phyloP scores from a whole-genome alignment of 2,329 filamentous ascomycete genomes.

The Aureobasidium sp. region DNA sequence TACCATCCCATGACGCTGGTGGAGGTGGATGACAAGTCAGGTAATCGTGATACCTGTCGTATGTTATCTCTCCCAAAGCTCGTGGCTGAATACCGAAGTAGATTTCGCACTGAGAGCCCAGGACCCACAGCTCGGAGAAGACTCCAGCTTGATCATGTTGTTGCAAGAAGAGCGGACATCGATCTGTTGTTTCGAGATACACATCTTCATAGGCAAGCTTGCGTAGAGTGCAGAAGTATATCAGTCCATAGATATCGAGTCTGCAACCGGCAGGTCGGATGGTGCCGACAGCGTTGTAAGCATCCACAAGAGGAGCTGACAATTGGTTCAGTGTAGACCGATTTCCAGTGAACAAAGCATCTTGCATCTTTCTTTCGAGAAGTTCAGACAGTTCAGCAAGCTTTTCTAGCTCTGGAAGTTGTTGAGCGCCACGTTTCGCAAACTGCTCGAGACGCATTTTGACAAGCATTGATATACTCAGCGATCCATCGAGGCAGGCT shows the following conservation, averaged over 20 bases:
- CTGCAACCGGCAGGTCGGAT: background rate
- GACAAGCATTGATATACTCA: slow-evolving; percentile 2
- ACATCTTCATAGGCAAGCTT: slow-evolving; percentile 52
- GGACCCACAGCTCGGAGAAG: slow-evolving; percentile 54
- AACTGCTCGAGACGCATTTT: slow-evolving; percentile 10
- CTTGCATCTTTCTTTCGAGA: slow-evolving; percentile 10
- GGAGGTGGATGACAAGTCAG: slow-evolving; percentile 12
- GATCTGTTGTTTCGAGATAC: slow-evolving; percentile 53
- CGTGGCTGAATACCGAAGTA: slow-evolving; percentile 46
- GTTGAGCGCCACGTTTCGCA: slow-evolving; percentile 7
- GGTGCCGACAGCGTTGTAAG: background rate
- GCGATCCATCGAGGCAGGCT: slow-evolving; percentile 13
- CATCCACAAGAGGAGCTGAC: slow-evolving; percentile 9
- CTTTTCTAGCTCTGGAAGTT: slow-evolving; percentile 12
- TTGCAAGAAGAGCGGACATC: slow-evolving; percentile 52
- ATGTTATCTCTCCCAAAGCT: slow-evolving; percentile 14
- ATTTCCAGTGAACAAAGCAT: slow-evolving; percentile 28
- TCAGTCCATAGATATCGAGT: slow-evolving; percentile 46
- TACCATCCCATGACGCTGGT: slow-evolving; percentile 15
- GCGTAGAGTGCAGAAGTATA: slow-evolving; percentile 49
- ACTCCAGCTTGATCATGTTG: slow-evolving; percentile 55
- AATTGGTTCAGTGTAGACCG: slow-evolving; percentile 14
- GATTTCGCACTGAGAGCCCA: slow-evolving; percentile 53
- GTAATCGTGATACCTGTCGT: slow-evolving; percentile 12
- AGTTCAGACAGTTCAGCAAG: slow-evolving; percentile 11